A percentile compares a stretch with the other conserved stretches of the same genome.
These are phyloP conservation scores for Haplosporangium gracile DNA, from an alignment of 192 early-diverging fungal genomes.

Conservation along the genomic window DNA sequence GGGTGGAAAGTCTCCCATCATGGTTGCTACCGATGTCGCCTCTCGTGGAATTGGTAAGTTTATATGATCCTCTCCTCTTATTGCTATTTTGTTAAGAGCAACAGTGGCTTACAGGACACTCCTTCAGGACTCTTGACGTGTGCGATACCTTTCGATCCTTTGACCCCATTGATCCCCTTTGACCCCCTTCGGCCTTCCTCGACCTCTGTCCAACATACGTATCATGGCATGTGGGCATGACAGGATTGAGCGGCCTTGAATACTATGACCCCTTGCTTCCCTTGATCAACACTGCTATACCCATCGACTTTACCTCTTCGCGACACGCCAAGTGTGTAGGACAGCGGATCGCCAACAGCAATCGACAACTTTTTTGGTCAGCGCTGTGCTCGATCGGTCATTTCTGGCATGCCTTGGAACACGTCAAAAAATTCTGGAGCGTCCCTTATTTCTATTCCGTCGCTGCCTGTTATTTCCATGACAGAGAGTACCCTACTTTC, in stretches of 20 bases:
- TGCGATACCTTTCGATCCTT: not conserved
- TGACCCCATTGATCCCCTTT: too few relatives aligned
- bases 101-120: not conserved
- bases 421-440: constrained; percentile 25
- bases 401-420: constrained; percentile 24
- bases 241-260: too few relatives aligned
- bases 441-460: constrained; percentile 12
- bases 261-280: too few relatives aligned
- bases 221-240: too few relatives aligned
- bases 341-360: not conserved
- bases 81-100: not conserved
- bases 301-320: too few relatives aligned
- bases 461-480: constrained; percentile 9
- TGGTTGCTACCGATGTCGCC: constrained; percentile 99
- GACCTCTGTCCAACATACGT: too few relatives aligned
- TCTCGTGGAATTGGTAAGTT: constrained; percentile 94
- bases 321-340: too few relatives aligned
- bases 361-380: not conserved
- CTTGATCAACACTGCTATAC: too few relatives aligned
- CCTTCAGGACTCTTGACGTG: not conserved
- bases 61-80: constrained; percentile 11
- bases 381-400: not conserved
- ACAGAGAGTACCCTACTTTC: not conserved
- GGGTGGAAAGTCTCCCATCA: constrained; percentile 84
- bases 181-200: too few relatives aligned